These are phyloP conservation scores for Erythrobasidium yunnanense DNA, from an alignment of 768 basidiomycete genomes.

Conservation along the genomic window DNA sequence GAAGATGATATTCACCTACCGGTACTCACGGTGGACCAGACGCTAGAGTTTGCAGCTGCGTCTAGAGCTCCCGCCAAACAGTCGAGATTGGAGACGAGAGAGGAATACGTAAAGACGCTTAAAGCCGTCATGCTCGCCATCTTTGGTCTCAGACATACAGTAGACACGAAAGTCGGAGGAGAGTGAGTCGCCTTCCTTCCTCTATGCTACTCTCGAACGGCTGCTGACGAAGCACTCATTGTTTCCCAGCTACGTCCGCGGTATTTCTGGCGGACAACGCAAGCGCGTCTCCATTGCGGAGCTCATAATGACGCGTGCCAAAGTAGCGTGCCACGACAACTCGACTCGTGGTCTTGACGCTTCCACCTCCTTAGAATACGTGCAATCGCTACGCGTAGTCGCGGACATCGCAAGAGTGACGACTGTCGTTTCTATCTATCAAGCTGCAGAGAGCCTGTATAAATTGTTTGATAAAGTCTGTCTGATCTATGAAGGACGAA, in stretches of 20 bases:
- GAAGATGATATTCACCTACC: slow-evolving; percentile 73
- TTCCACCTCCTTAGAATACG: slow-evolving; percentile 45
- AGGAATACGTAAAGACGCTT: slow-evolving; percentile 43
- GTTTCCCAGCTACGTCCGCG: slow-evolving; percentile 48
- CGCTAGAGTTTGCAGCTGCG: slow-evolving; percentile 47
- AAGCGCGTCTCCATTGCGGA: slow-evolving; percentile 39
- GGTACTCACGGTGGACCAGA: slow-evolving; percentile 63
- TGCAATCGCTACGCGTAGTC: slow-evolving; percentile 44
- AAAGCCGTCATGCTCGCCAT: slow-evolving; percentile 46
- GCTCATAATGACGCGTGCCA: slow-evolving; percentile 33
- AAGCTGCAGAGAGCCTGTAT: slow-evolving; percentile 57
- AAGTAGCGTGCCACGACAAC: slow-evolving; percentile 38
- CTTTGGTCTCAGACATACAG: slow-evolving; percentile 64
- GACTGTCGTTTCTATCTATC: slow-evolving; percentile 25
- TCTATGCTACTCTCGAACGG: no score
- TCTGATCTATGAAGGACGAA: slow-evolving; percentile 55
- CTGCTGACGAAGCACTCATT: no score
- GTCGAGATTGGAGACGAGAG: slow-evolving; percentile 41
- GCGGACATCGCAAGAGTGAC: slow-evolving; percentile 46
- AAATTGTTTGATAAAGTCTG: slow-evolving; percentile 57
- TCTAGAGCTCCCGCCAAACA: slow-evolving; percentile 48
- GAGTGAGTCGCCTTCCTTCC: no score
- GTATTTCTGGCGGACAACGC: slow-evolving; percentile 46
- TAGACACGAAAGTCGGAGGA: slow-evolving; percentile 65
- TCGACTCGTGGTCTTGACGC: slow-evolving; percentile 40